Evolutionary conservation across 331 rosid genomes (phyloP), one percentile per base, ranked within the genome.

Genomic region (Pyrus hybrid): DNA sequence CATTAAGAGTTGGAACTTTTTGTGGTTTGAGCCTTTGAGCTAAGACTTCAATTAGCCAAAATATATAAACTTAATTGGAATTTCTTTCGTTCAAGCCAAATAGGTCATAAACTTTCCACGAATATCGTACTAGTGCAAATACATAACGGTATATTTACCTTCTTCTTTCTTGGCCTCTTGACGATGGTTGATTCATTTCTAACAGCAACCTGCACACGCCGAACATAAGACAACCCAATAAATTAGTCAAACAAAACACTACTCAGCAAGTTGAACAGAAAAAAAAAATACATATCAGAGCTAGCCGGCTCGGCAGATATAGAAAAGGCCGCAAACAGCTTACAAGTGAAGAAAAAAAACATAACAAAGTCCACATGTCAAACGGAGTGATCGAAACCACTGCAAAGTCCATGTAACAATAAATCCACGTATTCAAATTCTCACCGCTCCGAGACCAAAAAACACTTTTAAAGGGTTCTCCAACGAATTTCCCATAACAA

Each of bases 91-190:
- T 16, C 5, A 68, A 28, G 47, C 13, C 0, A 33, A 33, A 47
- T 45, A 69, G 32, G 29, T 25, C 61, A 47, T 67, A 7, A 49
- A 22, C 22, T 30, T 51, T 58, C 20, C 2, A 47, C 16, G 33
- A 26, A 25, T 61, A 61, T 61, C 66, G 14, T 61, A 8, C 18
- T 61, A 1, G 10, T 25, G 20, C 6, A 25, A 61, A 61, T 5
- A 61, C 65, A 2, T 61, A 61, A 57, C 13, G 23, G 6, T 8
- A 57, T 33, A 72, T 26, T 76, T 75, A 89, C 93, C 89, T 82
- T 89, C 81, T 85, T 89, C 82, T 79, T 89, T 80, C 90, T 86
- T 45, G 91, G 45, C 76, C 88, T 88, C 87, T 84, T 93, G 72
- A 80, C 68, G 58, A 79, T 82, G 37, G 82, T 66, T 21, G 83